Base-by-base conservation (phyloP, 192 early-diverging fungal genomes). In the Podila verticillata region DNA sequence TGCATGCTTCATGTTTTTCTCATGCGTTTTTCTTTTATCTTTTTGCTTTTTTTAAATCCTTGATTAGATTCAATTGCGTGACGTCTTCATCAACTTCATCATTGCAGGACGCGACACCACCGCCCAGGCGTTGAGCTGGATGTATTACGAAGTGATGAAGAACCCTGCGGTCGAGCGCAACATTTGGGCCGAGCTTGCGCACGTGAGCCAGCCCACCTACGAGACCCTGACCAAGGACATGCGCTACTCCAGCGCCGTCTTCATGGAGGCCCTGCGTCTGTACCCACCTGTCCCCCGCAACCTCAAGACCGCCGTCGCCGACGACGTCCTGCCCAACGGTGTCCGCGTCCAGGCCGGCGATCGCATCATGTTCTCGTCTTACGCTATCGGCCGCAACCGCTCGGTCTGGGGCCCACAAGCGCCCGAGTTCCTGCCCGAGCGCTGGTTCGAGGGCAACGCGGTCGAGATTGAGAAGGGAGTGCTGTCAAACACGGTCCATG, bases 351-450 rank as follows among this genome's bases (percentile, higher is more conserved):
- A 77, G 20, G 82, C 75, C 24, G 91, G 92, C 13, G 80, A 87
- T 4, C 49, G 54, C 12, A 82, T 93, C 6, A 58, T 66, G 2
- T 92, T 84, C 84, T 74, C 63, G 19, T 79, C 84, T 1, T 94
- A 87, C 39, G 63, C 71, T 4, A 86, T 89, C 68, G 90, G 89
- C 5, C 73, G 91, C 51, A 75, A 63, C 20, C 65, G 77, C 59
- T 54, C 68, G 5, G 74, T 92, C 29, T 94, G 92, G 92, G 92
- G 92, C 13, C 57, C 69, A n/a, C 85, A 93, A 60, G 92, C 91
- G 9, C 73, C 62, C 39, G 72, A 87, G 63, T 94, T 91, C 73
- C 64, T 80, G 17, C 93, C 93, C 29, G 87, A 91, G 60, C 85
- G 92, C 6, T 94, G 92, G 89, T 72, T 93, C 22, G 78, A 84